Conservation (phyloP, 306 rosid genomes). For the Fragaria vesca region DNA sequence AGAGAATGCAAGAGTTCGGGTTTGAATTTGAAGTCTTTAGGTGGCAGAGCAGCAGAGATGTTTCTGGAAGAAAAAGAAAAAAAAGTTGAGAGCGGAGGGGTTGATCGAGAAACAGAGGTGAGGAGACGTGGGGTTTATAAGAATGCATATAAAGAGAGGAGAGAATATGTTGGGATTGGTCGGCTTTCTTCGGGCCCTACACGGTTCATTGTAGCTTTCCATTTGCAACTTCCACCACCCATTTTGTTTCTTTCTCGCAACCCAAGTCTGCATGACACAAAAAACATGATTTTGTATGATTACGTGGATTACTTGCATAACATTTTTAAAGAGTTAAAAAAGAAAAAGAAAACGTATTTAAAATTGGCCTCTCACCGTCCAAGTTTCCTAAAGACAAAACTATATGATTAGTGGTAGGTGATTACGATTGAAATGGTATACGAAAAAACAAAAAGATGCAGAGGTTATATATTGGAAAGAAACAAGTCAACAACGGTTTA, state of each 20-base stretch:
- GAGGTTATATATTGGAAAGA: neutral
- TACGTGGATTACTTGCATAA: too few relatives aligned
- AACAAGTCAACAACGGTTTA: slow-evolving; percentile 4
- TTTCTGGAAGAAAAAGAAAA: neutral
- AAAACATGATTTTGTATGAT: too few relatives aligned
- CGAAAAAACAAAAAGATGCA: neutral
- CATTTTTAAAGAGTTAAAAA: too few relatives aligned
- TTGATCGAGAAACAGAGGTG: neutral
- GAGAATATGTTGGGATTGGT: slow-evolving; percentile 41
- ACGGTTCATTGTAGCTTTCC: slow-evolving; percentile 7
- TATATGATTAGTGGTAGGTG: neutral
- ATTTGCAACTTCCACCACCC: slow-evolving; percentile 11
- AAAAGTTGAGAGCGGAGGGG: neutral
- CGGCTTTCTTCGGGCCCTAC: slow-evolving; percentile 57
- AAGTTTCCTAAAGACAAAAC: slow-evolving; percentile 6
- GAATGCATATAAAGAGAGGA: slow-evolving; percentile 35
- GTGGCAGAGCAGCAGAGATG: slow-evolving; percentile 13
- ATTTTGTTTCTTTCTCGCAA: too few relatives aligned
- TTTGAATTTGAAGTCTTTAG: neutral
- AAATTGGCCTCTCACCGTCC: neutral
- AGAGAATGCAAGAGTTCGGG: neutral
- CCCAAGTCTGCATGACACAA: too few relatives aligned
- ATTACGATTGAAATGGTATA: neutral
- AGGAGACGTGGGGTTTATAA: slow-evolving; percentile 43
- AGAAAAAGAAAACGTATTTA: neutral